Conservation (phyloP, 305 asterid genomes). For the Petunia hybrid region DNA sequence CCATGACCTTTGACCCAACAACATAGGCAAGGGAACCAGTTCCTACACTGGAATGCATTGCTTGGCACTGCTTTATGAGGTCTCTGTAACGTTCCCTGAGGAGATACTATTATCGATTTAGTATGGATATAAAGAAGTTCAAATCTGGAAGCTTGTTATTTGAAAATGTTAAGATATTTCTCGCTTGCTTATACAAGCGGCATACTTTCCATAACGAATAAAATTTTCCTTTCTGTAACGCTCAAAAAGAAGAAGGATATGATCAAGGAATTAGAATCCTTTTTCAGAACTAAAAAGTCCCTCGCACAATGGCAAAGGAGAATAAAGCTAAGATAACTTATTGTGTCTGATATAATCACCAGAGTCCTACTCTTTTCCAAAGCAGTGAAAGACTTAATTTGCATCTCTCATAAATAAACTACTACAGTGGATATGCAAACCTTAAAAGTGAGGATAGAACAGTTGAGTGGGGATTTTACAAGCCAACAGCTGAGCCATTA, state of each 20-base stretch:
- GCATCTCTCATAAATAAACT: neutral
- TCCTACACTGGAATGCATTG: conserved; percentile 96
- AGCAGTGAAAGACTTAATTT: neutral
- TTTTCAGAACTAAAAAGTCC: conserved; percentile 7
- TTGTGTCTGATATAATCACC: conserved; percentile 9
- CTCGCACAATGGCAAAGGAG: conserved; percentile 16
- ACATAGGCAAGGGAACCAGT: conserved; percentile 97
- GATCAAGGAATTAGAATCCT: conserved; percentile 20
- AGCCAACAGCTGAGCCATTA: conserved; percentile 20
- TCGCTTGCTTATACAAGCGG: neutral
- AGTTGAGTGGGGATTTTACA: conserved; percentile 21
- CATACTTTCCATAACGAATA: conserved; percentile 21
- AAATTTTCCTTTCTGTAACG: neutral
- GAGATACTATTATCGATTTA: conserved; percentile 5
- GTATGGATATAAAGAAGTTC: conserved; percentile 14
- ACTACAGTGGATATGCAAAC: conserved; percentile 10
- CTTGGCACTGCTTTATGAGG: conserved; percentile 84
- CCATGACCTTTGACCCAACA: conserved; percentile 97
- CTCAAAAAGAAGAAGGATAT: neutral
- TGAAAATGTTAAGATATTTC: conserved; percentile 16
- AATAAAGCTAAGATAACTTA: conserved; percentile 23
- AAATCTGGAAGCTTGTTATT: neutral
- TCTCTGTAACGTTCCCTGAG: conserved; percentile 86
- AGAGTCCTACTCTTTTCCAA: conserved; percentile 6
- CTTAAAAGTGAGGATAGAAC: conserved; percentile 10